Evolutionary conservation across 2,329 filamentous ascomycete species (phyloP).

Genomic region (Sclerotinia trifoliorum): DNA sequence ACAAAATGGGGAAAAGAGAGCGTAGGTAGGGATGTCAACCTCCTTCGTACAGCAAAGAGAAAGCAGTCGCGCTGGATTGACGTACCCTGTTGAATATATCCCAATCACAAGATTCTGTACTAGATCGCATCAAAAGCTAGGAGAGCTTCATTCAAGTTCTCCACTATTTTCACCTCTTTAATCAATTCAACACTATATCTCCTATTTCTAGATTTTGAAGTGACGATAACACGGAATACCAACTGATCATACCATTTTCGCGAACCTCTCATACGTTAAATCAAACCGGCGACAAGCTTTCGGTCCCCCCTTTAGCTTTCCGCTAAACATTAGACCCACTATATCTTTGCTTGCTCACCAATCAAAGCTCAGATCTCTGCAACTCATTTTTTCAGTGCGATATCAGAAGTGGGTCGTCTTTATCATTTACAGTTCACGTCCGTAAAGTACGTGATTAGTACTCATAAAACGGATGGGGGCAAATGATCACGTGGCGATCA

Average conservation of each 20-base stretch:
- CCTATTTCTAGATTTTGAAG: no score
- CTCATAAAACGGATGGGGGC: background rate
- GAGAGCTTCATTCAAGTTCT: background rate
- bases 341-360: background rate
- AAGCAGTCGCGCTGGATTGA: background rate
- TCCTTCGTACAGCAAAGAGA: background rate
- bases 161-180: no score
- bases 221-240: background rate
- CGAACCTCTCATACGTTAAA: background rate
- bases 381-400: background rate
- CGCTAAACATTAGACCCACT: background rate
- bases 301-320: constrained; percentile 3
- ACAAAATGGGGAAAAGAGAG: no score
- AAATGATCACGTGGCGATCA: background rate
- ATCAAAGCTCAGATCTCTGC: background rate
- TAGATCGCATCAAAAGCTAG: background rate
- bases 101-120: background rate
- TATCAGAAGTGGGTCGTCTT: no score
- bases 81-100: background rate
- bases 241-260: background rate
- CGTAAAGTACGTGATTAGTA: no score
- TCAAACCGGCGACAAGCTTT: background rate
- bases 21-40: no score
- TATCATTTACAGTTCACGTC: no score
- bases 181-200: background rate